These are phyloP conservation scores for Helicostylum pulchrum DNA, from an alignment of 192 early-diverging fungal genomes.

Conservation along the genomic window DNA sequence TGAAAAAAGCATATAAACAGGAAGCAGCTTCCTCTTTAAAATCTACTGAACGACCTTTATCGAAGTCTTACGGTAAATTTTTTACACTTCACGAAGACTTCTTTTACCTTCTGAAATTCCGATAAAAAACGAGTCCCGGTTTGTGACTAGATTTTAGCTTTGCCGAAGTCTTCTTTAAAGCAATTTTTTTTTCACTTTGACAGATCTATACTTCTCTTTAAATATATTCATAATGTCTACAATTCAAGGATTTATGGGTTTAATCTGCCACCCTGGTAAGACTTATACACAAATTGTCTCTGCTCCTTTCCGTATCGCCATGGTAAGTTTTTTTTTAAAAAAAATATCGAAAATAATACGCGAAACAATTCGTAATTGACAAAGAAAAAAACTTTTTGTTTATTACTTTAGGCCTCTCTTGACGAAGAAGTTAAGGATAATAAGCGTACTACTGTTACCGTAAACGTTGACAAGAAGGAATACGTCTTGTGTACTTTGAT, in stretches of 20 bases:
- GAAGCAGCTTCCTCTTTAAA: too few species aligned
- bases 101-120: not conserved
- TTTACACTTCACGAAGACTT: not conserved
- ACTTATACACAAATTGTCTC: constrained; percentile 78
- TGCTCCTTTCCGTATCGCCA: constrained; percentile 73
- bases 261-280: constrained; percentile 49
- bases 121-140: not conserved
- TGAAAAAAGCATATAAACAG: too few species aligned
- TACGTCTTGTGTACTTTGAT: constrained; percentile 83
- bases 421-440: constrained; percentile 43
- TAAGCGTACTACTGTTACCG: constrained; percentile 61
- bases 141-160: not conserved
- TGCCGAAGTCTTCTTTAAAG: not conserved
- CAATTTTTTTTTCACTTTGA: not conserved
- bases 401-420: constrained; percentile 64
- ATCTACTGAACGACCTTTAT: too few species aligned
- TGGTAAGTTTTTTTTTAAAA: constrained; percentile 46
- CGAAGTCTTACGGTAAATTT: too few species aligned
- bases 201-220: not conserved
- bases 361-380: not conserved
- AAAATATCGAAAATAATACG: not conserved
- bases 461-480: constrained; percentile 66
- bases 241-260: not conserved
- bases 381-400: not conserved
- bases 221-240: not conserved